Conservation (phyloP, 2,329 filamentous ascomycete species). For the Geosmithia morbida region DNA sequence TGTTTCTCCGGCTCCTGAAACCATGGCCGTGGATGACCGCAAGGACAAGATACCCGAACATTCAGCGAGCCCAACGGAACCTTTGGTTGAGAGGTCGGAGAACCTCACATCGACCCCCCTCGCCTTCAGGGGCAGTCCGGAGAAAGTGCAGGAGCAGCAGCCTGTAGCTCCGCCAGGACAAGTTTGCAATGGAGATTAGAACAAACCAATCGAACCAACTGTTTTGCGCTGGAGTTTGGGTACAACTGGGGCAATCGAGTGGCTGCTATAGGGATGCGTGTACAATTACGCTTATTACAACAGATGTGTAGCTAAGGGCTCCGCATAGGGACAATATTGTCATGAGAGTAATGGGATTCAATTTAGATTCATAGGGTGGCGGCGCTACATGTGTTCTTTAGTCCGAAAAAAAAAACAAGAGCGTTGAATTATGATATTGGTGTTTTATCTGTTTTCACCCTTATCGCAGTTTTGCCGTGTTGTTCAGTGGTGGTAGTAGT, state of each 20-base stretch:
- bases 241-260: neutral
- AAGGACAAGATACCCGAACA: neutral
- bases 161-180: slow-evolving; percentile 13
- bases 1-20: neutral
- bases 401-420: neutral
- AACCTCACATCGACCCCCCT: slow-evolving; percentile 25
- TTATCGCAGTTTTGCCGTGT: too few species aligned
- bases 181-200: slow-evolving; percentile 14
- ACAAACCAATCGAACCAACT: neutral
- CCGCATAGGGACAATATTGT: too few species aligned
- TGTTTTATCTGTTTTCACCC: neutral
- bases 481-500: neutral
- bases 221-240: slow-evolving; percentile 10
- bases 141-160: slow-evolving; percentile 30
- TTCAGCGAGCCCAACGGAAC: neutral
- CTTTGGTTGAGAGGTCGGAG: neutral
- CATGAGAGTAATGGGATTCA: neutral
- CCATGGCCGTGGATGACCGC: neutral
- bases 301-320: too few species aligned
- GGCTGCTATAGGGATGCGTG: neutral
- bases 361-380: neutral
- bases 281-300: neutral
- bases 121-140: slow-evolving; percentile 47
- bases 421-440: neutral
- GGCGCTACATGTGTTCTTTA: neutral